Base-by-base conservation (phyloP, 164 flowering plant genomes). In the Protea cynaroides region DNA sequence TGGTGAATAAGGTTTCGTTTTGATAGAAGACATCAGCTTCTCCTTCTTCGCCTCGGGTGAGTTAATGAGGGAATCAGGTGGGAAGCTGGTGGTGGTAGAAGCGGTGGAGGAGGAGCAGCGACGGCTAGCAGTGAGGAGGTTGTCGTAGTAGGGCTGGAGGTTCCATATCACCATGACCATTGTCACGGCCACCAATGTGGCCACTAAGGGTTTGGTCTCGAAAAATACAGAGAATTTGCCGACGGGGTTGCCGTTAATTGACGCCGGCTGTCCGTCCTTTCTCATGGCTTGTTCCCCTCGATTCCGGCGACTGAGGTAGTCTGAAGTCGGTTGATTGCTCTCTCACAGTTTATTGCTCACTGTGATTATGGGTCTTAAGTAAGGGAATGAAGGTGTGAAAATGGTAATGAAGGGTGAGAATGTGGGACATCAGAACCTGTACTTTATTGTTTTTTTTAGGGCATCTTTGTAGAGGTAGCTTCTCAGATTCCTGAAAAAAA, bases 61-160 rank as follows among this genome's bases (percentile, higher is more conserved):
- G 64, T 55, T 53, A 12, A 61, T 25, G 72, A 64, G 21, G 11
- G 63, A 43, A 58, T 58, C 51, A 0, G 65, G 21, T 36, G 55
- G 21, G 8, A 14, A 12, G 17, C 7, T 4, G 22, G 3, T 8
- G 21, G 52, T 15, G 17, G 52, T 4, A 19, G 19, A 8, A 12
- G 46, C 46, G 46, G 46, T 10, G 62, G 73, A 46, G 65, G 69
- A 55, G 60, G 73, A 46, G 63, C 71, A 55, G 63, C 71, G 50
- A 60, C 58, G 61, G 54, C 69, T 22, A 51, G 66, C 34, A 58
- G 66, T 50, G 61, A 81, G 69, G 55, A 76, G 71, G 69, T 65
- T 79, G 50, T 81, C 81, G 59, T 77, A 79, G 78, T 80, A 78
- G 44, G 88, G 89, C 66, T 83, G 92, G 61, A 83, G 69, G 68